Evolutionary conservation across 163 green algal genomes (phyloP), one percentile per base, ranked within the genome.

Genomic region (Chlamydomonas reinhardtii): DNA sequence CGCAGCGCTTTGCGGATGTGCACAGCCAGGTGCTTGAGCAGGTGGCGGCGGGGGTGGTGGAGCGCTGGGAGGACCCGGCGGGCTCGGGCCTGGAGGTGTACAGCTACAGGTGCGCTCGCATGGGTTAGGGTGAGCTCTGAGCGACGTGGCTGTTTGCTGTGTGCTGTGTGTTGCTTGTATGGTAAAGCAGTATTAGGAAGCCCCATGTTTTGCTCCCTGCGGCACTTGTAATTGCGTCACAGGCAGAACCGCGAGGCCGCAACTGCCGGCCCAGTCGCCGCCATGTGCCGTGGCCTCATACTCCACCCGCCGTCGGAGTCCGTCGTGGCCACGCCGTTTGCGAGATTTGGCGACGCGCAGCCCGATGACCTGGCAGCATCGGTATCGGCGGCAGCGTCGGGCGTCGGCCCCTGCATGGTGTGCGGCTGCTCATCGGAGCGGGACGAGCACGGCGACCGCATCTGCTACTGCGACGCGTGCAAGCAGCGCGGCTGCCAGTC

Each of bases 311-410:
- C 81, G 43, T 88, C 74, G 24, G 35, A n/a, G 8, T 64, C 61
- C 16, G 74, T 90, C 2, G 89, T 87, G 31, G 89, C 89, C 62
- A 89, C 82, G 8, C 89, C 89, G 8, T 89, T 90, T 52, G 43
- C 80, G 39, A 29, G 70, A 2, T 90, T 92, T 35, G 35, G 11
- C 11, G 77, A 86, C 29, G 54, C 32, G 8, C 69, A 74, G 16
- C 66, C 66, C 12, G 66, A 35, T 11, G n/a, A 39, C 66, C 29
- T 37, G 66, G 29, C 29, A 77, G 64, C 29, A 71, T 19, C 16
- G 56, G 48, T 25, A 29, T 0, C 2, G 19, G 56, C 56, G 19
- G 56, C 64, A 37, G 27, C 29, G 32, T 0, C 64, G 8, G 27
- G 64, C 64, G 3, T n/a, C 29, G 8, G 64, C 8, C 29, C 12